Evolutionary conservation across 768 basidiomycete genomes (phyloP).

Genomic region (Termitomyces sp.): DNA sequence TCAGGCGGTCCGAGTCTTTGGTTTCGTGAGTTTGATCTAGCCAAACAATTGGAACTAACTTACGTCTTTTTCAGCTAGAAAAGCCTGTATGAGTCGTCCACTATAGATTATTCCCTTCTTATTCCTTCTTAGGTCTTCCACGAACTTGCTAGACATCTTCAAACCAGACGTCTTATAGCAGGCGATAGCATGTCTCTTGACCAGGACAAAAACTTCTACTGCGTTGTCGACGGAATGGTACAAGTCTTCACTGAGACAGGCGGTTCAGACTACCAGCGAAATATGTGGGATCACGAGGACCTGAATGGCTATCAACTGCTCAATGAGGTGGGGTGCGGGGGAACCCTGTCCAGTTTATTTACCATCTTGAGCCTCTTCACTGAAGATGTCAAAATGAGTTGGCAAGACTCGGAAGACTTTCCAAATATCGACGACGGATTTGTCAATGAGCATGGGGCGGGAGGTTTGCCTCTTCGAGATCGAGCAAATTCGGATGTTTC

Average conservation of each 20-base stretch:
- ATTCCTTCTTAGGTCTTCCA: conserved; percentile 73
- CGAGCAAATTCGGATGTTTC: conserved; percentile 67
- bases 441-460: conserved; percentile 15
- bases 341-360: conserved; percentile 93
- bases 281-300: conserved; percentile 77
- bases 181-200: conserved; percentile 92
- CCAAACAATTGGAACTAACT: background rate
- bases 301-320: conserved; percentile 96
- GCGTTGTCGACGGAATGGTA: conserved; percentile 96
- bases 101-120: background rate
- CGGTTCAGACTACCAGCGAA: conserved; percentile 40
- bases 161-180: conserved; percentile 92
- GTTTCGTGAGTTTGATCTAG: conserved; percentile 57
- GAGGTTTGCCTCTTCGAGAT: conserved; percentile 20
- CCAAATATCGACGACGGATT: conserved; percentile 27
- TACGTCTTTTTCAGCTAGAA: conserved; percentile 48
- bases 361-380: conserved; percentile 97
- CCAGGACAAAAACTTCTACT: conserved; percentile 94
- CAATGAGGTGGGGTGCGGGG: conserved; percentile 94
- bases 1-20: conserved; percentile 94
- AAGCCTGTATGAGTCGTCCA: conserved; percentile 69
- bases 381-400: conserved; percentile 87
- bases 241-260: conserved; percentile 85
- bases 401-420: conserved; percentile 63
- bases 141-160: conserved; percentile 92